Evolutionary conservation across 2,329 filamentous ascomycete species (phyloP).

Genomic region (Ilyonectria sp.): DNA sequence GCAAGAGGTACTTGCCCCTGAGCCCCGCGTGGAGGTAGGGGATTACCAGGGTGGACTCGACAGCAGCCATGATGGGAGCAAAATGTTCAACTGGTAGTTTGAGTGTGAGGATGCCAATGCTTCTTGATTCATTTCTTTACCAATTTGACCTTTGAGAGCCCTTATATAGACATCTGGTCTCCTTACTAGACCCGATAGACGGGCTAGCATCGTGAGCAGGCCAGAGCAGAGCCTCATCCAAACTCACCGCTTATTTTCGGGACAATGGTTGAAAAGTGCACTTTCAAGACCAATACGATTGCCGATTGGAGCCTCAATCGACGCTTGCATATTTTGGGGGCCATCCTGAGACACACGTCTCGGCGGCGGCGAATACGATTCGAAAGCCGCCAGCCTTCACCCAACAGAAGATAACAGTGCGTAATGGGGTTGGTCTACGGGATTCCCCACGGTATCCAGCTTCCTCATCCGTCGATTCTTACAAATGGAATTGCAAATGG

Average conservation of each 20-base stretch:
- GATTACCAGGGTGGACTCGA: background rate
- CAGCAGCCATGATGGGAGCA: background rate
- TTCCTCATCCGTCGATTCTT: too few species aligned
- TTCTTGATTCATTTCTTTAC: background rate
- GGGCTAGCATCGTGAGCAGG: too few species aligned
- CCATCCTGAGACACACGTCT: too few species aligned
- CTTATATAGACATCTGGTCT: background rate
- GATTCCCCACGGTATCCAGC: too few species aligned
- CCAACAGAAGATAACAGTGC: too few species aligned
- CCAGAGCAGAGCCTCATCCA: background rate
- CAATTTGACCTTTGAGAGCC: background rate
- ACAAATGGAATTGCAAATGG: too few species aligned
- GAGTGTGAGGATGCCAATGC: too few species aligned
- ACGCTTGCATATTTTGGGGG: too few species aligned
- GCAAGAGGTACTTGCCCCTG: conserved; percentile 6
- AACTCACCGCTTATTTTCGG: background rate
- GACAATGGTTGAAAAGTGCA: background rate
- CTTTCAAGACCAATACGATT: background rate
- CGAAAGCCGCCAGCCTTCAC: too few species aligned
- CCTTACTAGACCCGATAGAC: too few species aligned
- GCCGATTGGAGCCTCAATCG: background rate
- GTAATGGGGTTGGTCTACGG: too few species aligned
- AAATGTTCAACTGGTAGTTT: background rate
- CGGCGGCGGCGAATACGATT: too few species aligned
- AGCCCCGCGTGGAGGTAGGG: background rate